Evolutionary conservation across 2,329 filamentous ascomycete genomes (phyloP), one percentile per base, ranked within the genome.

Genomic region (Gliomastix tumulicola): DNA sequence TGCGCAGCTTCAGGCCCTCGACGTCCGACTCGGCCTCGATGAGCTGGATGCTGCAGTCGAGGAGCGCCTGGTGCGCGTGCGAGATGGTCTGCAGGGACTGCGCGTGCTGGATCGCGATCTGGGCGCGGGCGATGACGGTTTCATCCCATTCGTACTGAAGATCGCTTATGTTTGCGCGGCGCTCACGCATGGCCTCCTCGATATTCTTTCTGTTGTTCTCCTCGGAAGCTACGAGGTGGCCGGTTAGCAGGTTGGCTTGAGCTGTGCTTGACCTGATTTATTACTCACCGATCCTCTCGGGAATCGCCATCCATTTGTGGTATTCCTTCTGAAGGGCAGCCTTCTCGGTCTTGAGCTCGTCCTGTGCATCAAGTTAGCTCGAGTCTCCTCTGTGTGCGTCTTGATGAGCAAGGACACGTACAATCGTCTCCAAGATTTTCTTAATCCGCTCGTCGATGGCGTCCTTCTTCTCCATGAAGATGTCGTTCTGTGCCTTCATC

Each of bases 21-120:
- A 84, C 59, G 49, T 98, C 92, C 0, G 88, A 96, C n/a, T 69
- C 58, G 2, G 88, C 89, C 64, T 98, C 92, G 21, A 94, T 74
- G 1, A 75, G 63, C 42, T 79, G 70, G 31, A 96, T 69, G 46
- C 85, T 74, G 3, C 76, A 78, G 48, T 89, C 79, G 13, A 89
- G 59, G 10, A 87, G 62, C 12, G 74, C 71, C 32, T 81, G 69
- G 36, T 84, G 77, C 6, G 77, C 69, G 34, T 66, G 58, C 12
- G 76, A 74, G 31, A 94, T 71, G 16, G 60, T 53, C n/a, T 72
- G 69, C 7, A 94, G 71, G 5, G 75, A 65, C 44, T 74, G 70
- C 55, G 80, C 65, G 46, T 73, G 71, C 28, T 57, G 51, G 22
- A 82, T 53, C 20, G 69, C 63, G 6, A 70, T 60, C 41, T 71